Evolutionary conservation across 1,284 basidiomycete genomes (phyloP).

Genomic region (Sanghuangporus sanghuang): DNA sequence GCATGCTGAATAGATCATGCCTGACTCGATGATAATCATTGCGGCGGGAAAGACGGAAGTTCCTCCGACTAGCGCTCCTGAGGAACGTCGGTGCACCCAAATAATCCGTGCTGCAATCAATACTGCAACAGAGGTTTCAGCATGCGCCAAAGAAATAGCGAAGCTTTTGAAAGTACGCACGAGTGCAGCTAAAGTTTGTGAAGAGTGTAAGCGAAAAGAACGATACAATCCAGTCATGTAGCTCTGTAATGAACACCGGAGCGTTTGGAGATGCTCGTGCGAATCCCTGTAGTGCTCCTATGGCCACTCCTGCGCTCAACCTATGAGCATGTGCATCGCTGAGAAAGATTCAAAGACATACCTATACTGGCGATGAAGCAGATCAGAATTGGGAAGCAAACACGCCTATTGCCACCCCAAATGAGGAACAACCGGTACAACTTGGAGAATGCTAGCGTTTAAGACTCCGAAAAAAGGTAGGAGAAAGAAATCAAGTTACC

Average conservation of each 20-base stretch:
- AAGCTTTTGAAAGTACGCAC: neutral
- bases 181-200: conserved; percentile 13
- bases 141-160: neutral
- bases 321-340: neutral
- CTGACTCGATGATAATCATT: conserved; percentile 19
- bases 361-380: conserved; percentile 12
- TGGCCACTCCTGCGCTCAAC: conserved; percentile 16
- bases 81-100: neutral
- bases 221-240: conserved; percentile 14
- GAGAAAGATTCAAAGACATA: neutral
- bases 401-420: conserved; percentile 6
- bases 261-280: neutral
- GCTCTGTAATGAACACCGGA: conserved; percentile 9
- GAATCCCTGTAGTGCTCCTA: conserved; percentile 2
- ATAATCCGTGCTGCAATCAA: conserved; percentile 10
- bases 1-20: conserved; percentile 17
- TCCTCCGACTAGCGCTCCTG: neutral
- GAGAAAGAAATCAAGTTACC: conserved; percentile 19
- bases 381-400: conserved; percentile 5
- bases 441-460: neutral
- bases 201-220: conserved; percentile 15
- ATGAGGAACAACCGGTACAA: conserved; percentile 11
- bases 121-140: neutral
- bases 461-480: neutral
- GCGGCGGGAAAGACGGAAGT: conserved; percentile 10